These are phyloP conservation scores for Sugiyamaella boreocaroliniensis DNA, from an alignment of 805 yeast species.

Conservation along the genomic window DNA sequence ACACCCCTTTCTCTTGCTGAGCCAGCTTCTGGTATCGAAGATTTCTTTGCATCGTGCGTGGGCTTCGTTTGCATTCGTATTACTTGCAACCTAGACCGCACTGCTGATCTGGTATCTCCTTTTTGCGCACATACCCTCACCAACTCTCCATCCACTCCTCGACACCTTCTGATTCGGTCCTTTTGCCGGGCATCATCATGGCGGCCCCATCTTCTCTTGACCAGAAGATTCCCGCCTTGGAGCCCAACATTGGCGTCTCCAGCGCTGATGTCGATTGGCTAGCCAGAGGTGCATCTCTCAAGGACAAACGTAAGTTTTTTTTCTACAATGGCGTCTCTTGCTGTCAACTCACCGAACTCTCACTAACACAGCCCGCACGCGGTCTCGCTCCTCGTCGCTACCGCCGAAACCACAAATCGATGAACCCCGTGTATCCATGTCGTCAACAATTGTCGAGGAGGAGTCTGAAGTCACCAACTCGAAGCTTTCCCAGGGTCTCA, in stretches of 20 bases:
- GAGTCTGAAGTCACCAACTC: background rate
- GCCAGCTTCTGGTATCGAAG: no score
- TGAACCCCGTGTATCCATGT: background rate
- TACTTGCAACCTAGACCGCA: no score
- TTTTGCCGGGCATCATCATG: background rate
- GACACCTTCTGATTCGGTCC: background rate
- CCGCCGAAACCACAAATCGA: background rate
- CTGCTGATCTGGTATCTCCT: no score
- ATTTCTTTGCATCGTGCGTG: no score
- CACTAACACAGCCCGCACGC: conserved; percentile 2
- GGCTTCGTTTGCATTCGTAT: no score
- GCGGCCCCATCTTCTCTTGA: background rate
- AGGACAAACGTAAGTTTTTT: conserved; percentile 8
- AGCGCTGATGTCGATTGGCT: conserved; percentile 83
- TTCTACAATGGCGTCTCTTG: no score
- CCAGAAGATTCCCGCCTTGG: background rate
- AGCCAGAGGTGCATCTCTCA: conserved; percentile 31
- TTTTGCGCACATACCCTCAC: no score
- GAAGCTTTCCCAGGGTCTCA: conserved; percentile 3
- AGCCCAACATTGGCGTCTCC: conserved; percentile 41
- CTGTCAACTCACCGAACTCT: no score
- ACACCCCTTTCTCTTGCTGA: no score
- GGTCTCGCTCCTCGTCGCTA: conserved; percentile 4
- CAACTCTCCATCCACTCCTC: no score
- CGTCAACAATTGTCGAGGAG: conserved; percentile 4